Conservation (phyloP, 495 filamentous ascomycete genomes). For the Penicillium roqueforti region DNA sequence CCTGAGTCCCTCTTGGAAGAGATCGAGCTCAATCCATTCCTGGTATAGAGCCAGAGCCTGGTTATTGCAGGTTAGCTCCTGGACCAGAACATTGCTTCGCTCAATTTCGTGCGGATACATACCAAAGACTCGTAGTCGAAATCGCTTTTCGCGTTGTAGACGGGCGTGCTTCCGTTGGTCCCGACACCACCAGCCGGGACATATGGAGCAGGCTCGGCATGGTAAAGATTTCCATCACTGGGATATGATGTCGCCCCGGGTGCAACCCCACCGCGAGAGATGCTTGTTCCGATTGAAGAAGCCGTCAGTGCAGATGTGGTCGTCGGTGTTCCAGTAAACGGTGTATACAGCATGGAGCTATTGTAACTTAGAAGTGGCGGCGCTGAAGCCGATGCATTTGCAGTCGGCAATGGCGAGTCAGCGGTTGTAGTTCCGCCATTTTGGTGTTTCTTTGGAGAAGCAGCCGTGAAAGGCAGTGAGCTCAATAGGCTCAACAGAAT, state of each 20-base stretch:
- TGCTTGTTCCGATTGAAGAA: conserved; percentile 43
- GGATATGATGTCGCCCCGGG: conserved; percentile 59
- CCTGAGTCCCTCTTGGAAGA: conserved; percentile 76
- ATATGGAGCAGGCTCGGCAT: conserved; percentile 66
- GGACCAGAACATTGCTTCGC: background rate
- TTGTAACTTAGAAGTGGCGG: conserved; percentile 24
- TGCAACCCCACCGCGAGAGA: conserved; percentile 41
- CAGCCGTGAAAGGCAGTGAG: conserved; percentile 15
- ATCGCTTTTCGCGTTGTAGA: conserved; percentile 67
- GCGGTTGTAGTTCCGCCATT: background rate
- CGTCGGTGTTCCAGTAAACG: conserved; percentile 54
- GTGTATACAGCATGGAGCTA: conserved; percentile 40
- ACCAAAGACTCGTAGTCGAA: conserved; percentile 71
- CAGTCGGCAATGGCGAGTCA: background rate
- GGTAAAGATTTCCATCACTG: conserved; percentile 61
- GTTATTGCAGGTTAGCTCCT: conserved; percentile 23
- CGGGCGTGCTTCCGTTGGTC: conserved; percentile 70
- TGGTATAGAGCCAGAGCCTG: conserved; percentile 65
- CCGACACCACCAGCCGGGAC: conserved; percentile 71
- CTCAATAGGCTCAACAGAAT: conserved; percentile 16
- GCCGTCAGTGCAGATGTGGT: conserved; percentile 57
- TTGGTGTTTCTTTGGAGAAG: conserved; percentile 9
- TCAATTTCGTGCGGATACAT: conserved; percentile 2
- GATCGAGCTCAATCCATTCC: conserved; percentile 84
- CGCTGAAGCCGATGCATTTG: conserved; percentile 5